Percentiles rank a stretch among this genome's conserved stretches.
These are phyloP conservation scores for Emericellopsis atlantica DNA, from an alignment of 2,329 filamentous ascomycete genomes.

Conservation along the genomic window DNA sequence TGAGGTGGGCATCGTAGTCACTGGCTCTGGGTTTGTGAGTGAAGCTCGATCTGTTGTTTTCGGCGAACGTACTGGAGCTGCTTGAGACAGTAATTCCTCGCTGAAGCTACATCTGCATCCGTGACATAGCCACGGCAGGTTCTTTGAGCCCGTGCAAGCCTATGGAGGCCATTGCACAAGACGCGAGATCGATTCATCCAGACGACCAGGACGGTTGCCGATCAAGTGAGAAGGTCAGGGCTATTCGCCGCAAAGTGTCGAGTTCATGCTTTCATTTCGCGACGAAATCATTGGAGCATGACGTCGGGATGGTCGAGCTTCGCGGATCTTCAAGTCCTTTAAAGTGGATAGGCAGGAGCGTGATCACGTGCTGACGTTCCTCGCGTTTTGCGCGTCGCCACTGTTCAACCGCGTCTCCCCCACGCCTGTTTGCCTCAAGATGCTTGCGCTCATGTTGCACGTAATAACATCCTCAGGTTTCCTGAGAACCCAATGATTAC, in stretches of 20 bases:
- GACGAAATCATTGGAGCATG: background rate
- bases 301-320: constrained; percentile 1
- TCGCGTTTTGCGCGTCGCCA: too few species aligned
- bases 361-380: too few species aligned
- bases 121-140: constrained; percentile 30
- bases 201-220: background rate
- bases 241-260: too few species aligned
- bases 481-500: constrained; percentile 4
- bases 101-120: constrained; percentile 37
- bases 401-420: too few species aligned
- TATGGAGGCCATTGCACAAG: constrained; percentile 22
- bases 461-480: too few species aligned
- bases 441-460: too few species aligned
- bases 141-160: constrained; percentile 15
- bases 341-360: too few species aligned
- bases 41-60: background rate
- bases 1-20: constrained; percentile 78
- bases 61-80: constrained; percentile 32
- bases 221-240: too few species aligned
- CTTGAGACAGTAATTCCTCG: constrained; percentile 38
- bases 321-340: background rate
- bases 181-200: constrained; percentile 25
- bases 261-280: background rate
- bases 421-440: too few species aligned
- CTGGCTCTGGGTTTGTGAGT: constrained; percentile 46